phyloP scores from a whole-genome alignment of 2,329 filamentous ascomycete species.

The Penicillium sp. region DNA sequence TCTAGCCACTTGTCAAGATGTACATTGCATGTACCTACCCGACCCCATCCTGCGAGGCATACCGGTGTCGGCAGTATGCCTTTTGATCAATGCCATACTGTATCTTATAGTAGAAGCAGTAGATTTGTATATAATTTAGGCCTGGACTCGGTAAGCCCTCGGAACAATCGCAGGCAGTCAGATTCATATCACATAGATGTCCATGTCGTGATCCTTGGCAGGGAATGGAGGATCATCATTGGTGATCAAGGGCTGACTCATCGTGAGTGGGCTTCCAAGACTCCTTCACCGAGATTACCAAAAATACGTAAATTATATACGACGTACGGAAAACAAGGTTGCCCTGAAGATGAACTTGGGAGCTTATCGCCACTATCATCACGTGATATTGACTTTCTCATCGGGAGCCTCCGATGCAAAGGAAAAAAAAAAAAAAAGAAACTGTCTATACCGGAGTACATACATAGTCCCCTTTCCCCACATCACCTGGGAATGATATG shows the following conservation, averaged over 20 bases:
- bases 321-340: not conserved
- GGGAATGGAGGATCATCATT: not conserved
- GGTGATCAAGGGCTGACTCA: not conserved
- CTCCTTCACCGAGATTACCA: not conserved
- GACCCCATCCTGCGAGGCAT: conserved; percentile 9
- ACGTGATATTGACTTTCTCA: conserved; percentile 10
- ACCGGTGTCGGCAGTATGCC: conserved; percentile 16
- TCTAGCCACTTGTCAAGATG: conserved; percentile 7
- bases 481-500: conserved; percentile 37
- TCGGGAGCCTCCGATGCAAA: conserved; percentile 3
- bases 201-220: conserved; percentile 11
- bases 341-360: not conserved
- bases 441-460: not conserved
- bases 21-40: conserved; percentile 18
- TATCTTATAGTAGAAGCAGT: not conserved
- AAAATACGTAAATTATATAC: not conserved
- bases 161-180: not conserved
- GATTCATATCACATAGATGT: not conserved
- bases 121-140: not conserved
- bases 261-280: too few species aligned
- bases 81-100: not conserved
- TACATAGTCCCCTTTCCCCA: not conserved
- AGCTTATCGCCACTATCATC: conserved; percentile 11
- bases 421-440: conserved; percentile 15
- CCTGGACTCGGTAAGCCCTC: not conserved